Conservation (phyloP, 345 rosid species). For the Eucalyptus regnans region DNA sequence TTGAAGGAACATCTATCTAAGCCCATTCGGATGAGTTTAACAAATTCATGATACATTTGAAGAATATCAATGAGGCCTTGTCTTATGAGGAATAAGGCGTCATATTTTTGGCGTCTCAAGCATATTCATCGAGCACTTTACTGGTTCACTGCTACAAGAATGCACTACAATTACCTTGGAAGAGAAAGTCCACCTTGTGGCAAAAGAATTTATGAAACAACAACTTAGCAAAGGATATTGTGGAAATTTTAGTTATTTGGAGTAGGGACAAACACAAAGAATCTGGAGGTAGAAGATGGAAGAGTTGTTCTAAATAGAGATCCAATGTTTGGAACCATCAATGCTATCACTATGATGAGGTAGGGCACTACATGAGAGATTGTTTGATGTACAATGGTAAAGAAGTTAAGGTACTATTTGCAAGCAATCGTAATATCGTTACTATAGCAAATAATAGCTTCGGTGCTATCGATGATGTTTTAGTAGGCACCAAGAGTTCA, state of each 20-base stretch:
- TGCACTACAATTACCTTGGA: neutral
- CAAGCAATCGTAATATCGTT: neutral
- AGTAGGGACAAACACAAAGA: neutral
- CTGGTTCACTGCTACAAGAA: neutral
- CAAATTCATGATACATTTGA: neutral
- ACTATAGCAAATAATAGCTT: neutral
- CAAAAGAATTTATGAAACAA: neutral
- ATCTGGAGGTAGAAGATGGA: neutral
- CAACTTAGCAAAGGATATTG: neutral
- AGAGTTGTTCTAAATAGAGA: neutral
- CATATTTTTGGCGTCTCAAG: neutral
- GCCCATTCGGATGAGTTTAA: neutral
- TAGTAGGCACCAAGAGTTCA: neutral
- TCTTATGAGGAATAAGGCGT: neutral
- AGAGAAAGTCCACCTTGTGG: neutral
- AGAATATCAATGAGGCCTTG: neutral
- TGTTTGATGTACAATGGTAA: neutral
- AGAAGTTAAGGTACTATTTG: too few species aligned
- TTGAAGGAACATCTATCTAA: neutral
- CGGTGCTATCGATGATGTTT: neutral
- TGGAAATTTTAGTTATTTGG: neutral
- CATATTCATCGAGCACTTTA: neutral
- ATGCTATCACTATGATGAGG: neutral
- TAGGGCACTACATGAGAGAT: neutral
- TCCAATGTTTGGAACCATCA: neutral